These are phyloP conservation scores for Lactuca sativa DNA, from an alignment of 129 eudicot species.

Conservation along the genomic window DNA sequence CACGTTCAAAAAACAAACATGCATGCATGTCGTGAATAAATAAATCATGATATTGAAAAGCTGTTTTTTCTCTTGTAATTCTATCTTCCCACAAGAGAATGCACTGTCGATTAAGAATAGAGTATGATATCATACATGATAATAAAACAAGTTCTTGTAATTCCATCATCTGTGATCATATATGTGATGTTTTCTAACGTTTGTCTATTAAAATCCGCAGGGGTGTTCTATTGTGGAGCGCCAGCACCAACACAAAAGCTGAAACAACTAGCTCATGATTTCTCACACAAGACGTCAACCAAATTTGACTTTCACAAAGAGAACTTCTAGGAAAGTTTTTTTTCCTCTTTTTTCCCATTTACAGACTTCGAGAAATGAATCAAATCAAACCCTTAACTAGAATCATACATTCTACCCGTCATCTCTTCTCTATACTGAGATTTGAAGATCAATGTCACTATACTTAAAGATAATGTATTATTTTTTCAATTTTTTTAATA, in stretches of 20 bases:
- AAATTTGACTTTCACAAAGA: slow-evolving; percentile 93
- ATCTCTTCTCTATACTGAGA: slow-evolving; percentile 24
- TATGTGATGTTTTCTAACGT: slow-evolving; percentile 29
- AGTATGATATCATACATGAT: neutral
- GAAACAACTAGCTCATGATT: slow-evolving; percentile 66
- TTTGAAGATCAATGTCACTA: slow-evolving; percentile 21
- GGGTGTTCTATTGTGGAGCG: slow-evolving; percentile 89
- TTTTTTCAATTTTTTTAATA: slow-evolving; percentile 12
- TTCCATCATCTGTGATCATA: slow-evolving; percentile 24
- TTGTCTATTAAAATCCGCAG: slow-evolving; percentile 33
- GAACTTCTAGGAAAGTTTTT: slow-evolving; percentile 43
- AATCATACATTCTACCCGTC: slow-evolving; percentile 9
- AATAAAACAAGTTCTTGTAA: neutral
- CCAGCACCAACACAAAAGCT: slow-evolving; percentile 75
- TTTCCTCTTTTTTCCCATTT: neutral
- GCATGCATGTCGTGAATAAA: neutral
- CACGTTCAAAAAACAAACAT: neutral
- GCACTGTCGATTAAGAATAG: neutral
- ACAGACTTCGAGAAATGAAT: neutral
- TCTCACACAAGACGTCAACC: slow-evolving; percentile 81
- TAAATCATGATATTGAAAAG: neutral
- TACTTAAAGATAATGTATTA: slow-evolving; percentile 19
- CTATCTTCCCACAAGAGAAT: neutral
- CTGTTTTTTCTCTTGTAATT: too few species aligned
- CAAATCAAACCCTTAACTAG: slow-evolving; percentile 28